These are phyloP conservation scores for Glycine soja DNA, from an alignment of 306 rosid species.

Conservation along the genomic window DNA sequence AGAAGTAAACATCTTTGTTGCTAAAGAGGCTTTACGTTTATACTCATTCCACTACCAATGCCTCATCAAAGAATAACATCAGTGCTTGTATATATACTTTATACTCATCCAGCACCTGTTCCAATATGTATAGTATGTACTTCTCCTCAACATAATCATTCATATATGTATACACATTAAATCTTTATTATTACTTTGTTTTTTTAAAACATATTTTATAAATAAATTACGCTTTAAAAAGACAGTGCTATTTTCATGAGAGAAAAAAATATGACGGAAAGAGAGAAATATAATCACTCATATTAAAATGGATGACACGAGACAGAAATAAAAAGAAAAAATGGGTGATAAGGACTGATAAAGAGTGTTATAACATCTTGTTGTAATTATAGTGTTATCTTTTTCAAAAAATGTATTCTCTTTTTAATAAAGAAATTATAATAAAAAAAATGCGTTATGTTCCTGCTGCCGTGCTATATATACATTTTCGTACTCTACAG, in stretches of 20 bases:
- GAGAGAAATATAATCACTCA: no score
- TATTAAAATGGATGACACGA: neutral
- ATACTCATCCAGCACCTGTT: neutral
- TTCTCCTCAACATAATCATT: neutral
- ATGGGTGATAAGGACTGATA: neutral
- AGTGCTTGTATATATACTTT: constrained; percentile 14
- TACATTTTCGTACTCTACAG: neutral
- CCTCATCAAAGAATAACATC: constrained; percentile 49
- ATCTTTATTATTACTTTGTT: neutral
- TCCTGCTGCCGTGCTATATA: neutral
- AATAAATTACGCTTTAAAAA: neutral
- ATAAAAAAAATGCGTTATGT: neutral
- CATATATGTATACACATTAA: neutral
- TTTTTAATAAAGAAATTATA: neutral
- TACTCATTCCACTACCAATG: constrained; percentile 75
- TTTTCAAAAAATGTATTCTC: neutral
- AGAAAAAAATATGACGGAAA: no score
- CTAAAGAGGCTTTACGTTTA: constrained; percentile 78
- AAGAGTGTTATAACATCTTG: neutral
- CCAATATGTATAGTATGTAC: neutral
- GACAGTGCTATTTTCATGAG: neutral
- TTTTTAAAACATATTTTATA: neutral
- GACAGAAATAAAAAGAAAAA: neutral
- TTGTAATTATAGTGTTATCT: neutral
- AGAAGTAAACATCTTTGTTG: constrained; percentile 63